Evolutionary conservation across 2,329 filamentous ascomycete genomes (phyloP).

Genomic region (Fusarium mundagurra): DNA sequence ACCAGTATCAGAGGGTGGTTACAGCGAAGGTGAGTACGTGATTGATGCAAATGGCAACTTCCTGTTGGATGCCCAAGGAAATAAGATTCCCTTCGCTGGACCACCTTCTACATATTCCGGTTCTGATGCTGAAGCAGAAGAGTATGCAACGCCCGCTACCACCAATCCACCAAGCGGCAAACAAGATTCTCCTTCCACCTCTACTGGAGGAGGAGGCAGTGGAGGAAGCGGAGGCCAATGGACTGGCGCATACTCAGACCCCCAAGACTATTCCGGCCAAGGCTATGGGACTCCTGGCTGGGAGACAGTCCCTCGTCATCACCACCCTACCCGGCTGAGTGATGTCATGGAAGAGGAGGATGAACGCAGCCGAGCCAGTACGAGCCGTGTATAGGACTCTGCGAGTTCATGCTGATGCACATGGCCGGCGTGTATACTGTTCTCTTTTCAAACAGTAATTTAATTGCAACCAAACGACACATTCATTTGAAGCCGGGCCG

Average conservation of each 20-base stretch:
- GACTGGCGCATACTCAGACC: constrained; percentile 53
- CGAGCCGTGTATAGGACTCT: constrained; percentile 58
- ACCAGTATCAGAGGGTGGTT: constrained; percentile 66
- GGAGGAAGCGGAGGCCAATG: constrained; percentile 52
- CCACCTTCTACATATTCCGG: constrained; percentile 55
- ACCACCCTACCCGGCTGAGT: constrained; percentile 87
- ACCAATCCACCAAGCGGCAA: constrained; percentile 51
- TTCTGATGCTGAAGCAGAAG: constrained; percentile 65
- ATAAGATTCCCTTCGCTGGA: constrained; percentile 64
- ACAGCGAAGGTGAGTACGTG: constrained; percentile 77
- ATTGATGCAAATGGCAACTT: constrained; percentile 70
- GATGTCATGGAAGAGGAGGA: constrained; percentile 90
- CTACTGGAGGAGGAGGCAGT: constrained; percentile 51
- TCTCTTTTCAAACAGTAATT: constrained; percentile 17
- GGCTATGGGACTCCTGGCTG: constrained; percentile 76
- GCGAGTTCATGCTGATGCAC: constrained; percentile 13
- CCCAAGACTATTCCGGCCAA: constrained; percentile 72
- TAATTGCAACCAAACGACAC: constrained; percentile 20
- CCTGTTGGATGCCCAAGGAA: constrained; percentile 68
- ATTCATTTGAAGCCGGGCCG: constrained; percentile 6
- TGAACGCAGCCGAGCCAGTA: constrained; percentile 79
- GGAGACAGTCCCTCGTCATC: constrained; percentile 81
- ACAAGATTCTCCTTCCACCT: constrained; percentile 46
- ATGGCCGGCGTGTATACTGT: constrained; percentile 28
- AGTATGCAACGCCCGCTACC: constrained; percentile 65